These are phyloP conservation scores for Penicillium waksmanii DNA, from an alignment of 495 filamentous ascomycete species.

Conservation along the genomic window DNA sequence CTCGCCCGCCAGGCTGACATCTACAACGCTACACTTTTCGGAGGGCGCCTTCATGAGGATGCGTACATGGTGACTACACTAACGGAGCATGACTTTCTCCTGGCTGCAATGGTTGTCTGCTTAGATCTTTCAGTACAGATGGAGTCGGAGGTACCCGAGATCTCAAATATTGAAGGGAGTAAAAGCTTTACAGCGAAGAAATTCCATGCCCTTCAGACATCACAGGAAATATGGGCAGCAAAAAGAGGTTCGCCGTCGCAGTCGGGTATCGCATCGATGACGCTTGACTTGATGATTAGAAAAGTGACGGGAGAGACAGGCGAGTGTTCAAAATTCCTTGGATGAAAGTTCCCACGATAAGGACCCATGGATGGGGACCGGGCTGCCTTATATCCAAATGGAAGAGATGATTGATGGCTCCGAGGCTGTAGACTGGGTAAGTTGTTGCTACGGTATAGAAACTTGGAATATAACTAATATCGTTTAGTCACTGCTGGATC, in stretches of 20 bases:
- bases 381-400: slow-evolving; percentile 32
- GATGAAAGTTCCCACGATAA: background rate
- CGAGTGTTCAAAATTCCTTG: background rate
- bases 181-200: slow-evolving; percentile 7
- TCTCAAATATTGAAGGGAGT: background rate
- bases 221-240: slow-evolving; percentile 35
- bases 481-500: background rate
- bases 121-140: slow-evolving; percentile 42
- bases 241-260: slow-evolving; percentile 12
- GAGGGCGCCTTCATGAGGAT: slow-evolving; percentile 46
- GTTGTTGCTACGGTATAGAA: background rate
- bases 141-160: slow-evolving; percentile 7
- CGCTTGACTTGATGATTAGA: slow-evolving; percentile 29
- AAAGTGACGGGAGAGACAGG: slow-evolving; percentile 18
- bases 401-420: slow-evolving; percentile 37
- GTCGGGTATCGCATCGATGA: slow-evolving; percentile 19
- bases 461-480: background rate
- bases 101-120: slow-evolving; percentile 56
- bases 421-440: slow-evolving; percentile 38
- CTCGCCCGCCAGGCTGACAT: slow-evolving; percentile 38
- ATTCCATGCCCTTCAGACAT: slow-evolving; percentile 37
- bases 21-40: slow-evolving; percentile 39
- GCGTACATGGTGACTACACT: slow-evolving; percentile 53
- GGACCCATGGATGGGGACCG: background rate
- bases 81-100: slow-evolving; percentile 50